Evolutionary conservation across 306 rosid genomes (phyloP), one percentile per base, ranked within the genome.

Genomic region (Gleditsia sinensis): DNA sequence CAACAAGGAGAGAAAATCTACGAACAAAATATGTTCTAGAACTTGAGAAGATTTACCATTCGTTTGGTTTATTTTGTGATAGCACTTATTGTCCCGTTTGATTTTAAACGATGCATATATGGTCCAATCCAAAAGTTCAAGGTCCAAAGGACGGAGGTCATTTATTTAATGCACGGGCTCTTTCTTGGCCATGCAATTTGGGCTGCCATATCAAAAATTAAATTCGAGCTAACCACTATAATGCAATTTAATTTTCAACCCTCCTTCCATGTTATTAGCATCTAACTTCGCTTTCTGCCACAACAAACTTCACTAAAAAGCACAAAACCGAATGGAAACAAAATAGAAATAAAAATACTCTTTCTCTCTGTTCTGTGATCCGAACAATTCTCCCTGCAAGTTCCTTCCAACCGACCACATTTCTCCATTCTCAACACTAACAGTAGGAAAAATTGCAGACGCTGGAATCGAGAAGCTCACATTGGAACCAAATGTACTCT

Each of bases 221-320:
- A 65, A 75, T 16, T 28, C 3, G 13, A 1, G 37, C n/a, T 27
- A 13, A 14, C 24, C 1, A 33, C 43, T n/a, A 0, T 9, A 3
- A 34, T 46, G 50, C 50, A 66, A 64, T 33, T 58, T 63, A 62
- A 68, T 55, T 58, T 74, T 58, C 75, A 73, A 80, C 75, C 50
- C 7, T 60, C 20, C 65, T 49, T 65, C 83, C 87, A 48, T 55
- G n/a, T 75, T 67, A 80, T 71, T 67, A 85, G 86, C 88, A 81
- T 76, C 39, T 74, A 66, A 71, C 62, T 71, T 82, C 87, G 85
- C 75, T 70, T 46, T 61, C 25, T 71, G 40, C 40, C 61, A 39
- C 23, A 77, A 77, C 85, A 71, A 75, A 82, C 69, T 36, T 40
- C 67, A 49, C 57, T 14, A 46, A 40, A 25, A 55, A 69, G 37